Percentiles rank a stretch among this genome's conserved stretches.
These are phyloP conservation scores for Pseudocercospora fuligena DNA, from an alignment of 2,329 filamentous ascomycete species.

Conservation along the genomic window DNA sequence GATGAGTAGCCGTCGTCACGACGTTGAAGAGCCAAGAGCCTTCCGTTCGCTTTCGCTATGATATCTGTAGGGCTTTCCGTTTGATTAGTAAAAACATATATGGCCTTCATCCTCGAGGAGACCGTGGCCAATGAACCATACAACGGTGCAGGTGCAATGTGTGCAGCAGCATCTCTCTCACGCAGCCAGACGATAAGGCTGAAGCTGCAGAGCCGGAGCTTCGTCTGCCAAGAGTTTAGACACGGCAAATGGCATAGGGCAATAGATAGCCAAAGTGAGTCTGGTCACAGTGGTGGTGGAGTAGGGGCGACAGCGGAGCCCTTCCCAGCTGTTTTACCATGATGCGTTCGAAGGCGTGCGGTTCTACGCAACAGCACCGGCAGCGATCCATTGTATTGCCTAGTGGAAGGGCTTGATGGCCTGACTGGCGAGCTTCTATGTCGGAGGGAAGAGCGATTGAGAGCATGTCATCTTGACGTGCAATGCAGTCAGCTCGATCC, in stretches of 20 bases:
- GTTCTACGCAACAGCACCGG: no score
- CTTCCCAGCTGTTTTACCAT: no score
- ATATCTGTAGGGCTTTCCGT: no score
- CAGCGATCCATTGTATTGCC: background rate
- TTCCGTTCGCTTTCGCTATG: no score
- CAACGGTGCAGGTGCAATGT: no score
- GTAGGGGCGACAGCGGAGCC: no score
- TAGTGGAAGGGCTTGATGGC: background rate
- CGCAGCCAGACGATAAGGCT: no score
- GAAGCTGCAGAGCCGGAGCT: no score
- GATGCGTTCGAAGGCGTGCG: no score
- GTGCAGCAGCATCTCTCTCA: no score
- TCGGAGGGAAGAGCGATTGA: background rate
- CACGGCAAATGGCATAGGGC: background rate
- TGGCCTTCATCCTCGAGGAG: background rate
- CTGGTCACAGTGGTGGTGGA: no score
- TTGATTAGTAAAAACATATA: background rate
- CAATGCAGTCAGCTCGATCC: background rate
- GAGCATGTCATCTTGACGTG: background rate
- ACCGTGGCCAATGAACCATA: background rate
- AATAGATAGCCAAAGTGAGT: background rate
- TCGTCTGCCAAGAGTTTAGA: no score
- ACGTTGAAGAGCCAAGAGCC: background rate
- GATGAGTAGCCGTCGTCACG: background rate
- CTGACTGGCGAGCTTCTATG: background rate